Evolutionary conservation across 2,329 filamentous ascomycete species (phyloP).

Genomic region (Berkeleyomyces basicola): DNA sequence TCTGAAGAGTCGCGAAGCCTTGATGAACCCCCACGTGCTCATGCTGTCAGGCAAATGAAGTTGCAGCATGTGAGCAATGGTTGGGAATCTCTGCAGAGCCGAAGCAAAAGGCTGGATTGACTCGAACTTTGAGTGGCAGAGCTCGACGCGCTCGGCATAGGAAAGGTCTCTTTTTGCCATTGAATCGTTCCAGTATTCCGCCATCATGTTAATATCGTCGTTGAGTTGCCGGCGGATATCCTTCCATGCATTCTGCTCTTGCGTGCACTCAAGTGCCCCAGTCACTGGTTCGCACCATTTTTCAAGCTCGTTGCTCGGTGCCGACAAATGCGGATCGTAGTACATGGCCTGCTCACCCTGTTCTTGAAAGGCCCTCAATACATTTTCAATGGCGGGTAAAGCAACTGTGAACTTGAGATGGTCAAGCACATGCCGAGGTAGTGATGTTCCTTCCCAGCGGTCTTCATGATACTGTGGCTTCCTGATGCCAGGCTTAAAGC

Average conservation of each 20-base stretch:
- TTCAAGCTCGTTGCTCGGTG: slow-evolving; percentile 23
- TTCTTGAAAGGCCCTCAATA: slow-evolving; percentile 19
- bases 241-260: slow-evolving; percentile 3
- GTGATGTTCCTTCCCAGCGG: slow-evolving; percentile 15
- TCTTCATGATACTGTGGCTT: slow-evolving; percentile 31
- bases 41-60: slow-evolving; percentile 17
- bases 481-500: slow-evolving; percentile 11
- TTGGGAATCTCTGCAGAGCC: neutral
- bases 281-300: slow-evolving; percentile 1
- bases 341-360: slow-evolving; percentile 15
- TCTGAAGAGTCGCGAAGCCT: slow-evolving; percentile 33
- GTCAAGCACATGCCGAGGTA: slow-evolving; percentile 39
- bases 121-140: neutral
- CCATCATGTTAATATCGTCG: neutral
- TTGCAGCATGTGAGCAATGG: slow-evolving; percentile 11
- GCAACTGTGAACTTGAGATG: slow-evolving; percentile 41
- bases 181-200: neutral
- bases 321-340: slow-evolving; percentile 25
- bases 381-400: slow-evolving; percentile 24
- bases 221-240: neutral
- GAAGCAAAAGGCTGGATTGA: neutral
- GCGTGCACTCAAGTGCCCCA: neutral
- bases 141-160: neutral
- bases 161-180: neutral
- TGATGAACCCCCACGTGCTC: slow-evolving; percentile 31